Evolutionary conservation across 371 early-diverging fungal species (phyloP).

Genomic region (Mycotypha africana): DNA sequence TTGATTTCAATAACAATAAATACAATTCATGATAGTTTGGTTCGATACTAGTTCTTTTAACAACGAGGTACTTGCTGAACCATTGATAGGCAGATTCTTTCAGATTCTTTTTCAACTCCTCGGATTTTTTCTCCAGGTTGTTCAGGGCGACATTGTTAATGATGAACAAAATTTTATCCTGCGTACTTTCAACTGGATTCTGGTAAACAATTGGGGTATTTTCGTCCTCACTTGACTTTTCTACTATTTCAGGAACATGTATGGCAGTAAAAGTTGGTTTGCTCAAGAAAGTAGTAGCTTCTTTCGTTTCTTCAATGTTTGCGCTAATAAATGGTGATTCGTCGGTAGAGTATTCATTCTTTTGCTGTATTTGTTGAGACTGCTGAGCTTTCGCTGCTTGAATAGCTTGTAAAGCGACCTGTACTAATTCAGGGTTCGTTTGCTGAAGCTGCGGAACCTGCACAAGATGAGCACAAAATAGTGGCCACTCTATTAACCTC

Average conservation of each 20-base stretch:
- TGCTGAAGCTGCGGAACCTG: constrained; percentile 79
- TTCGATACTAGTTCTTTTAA: constrained; percentile 91
- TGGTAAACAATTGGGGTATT: constrained; percentile 36
- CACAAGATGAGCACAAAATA: constrained; percentile 75
- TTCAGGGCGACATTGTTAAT: constrained; percentile 91
- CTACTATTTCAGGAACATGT: constrained; percentile 27
- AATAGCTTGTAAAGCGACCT: constrained; percentile 40
- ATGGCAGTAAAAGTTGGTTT: constrained; percentile 55
- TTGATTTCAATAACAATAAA: constrained; percentile 66
- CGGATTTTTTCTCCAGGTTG: constrained; percentile 79
- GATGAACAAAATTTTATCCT: constrained; percentile 93
- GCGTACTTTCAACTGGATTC: constrained; percentile 66
- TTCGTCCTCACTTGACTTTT: too few relatives aligned
- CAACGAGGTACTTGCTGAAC: constrained; percentile 91
- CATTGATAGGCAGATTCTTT: constrained; percentile 66
- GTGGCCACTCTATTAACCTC: constrained; percentile 87
- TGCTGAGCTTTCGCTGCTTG: constrained; percentile 18
- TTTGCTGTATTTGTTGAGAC: constrained; percentile 8
- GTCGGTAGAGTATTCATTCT: neutral
- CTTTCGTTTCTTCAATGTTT: too few relatives aligned
- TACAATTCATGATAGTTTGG: constrained; percentile 93
- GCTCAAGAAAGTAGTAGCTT: neutral
- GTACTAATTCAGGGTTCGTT: constrained; percentile 69
- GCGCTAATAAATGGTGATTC: too few relatives aligned
- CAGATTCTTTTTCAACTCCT: constrained; percentile 74